A percentile compares a stretch with the other conserved stretches of the same genome.
Evolutionary conservation across 257 asterid species (phyloP).

Genomic region (Capsicum baccatum): DNA sequence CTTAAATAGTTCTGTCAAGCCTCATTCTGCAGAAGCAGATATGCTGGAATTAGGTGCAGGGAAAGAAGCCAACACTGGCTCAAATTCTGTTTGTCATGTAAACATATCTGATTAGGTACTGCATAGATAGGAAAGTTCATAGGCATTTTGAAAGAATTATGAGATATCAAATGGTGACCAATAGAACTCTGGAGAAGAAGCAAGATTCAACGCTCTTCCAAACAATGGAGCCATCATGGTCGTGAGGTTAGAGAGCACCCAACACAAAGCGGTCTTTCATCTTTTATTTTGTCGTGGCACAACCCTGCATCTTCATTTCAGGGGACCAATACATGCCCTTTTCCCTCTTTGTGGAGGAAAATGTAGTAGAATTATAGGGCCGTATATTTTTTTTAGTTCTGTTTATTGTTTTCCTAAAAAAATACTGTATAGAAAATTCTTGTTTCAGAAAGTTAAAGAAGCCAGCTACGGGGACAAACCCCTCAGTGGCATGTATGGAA

Average conservation of each 20-base stretch:
- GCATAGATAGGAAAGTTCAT: not conserved
- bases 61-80: slow-evolving; percentile 19
- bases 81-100: slow-evolving; percentile 19
- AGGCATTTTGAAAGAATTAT: not conserved
- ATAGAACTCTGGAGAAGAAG: slow-evolving; percentile 32
- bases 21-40: slow-evolving; percentile 39
- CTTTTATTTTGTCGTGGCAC: slow-evolving; percentile 23
- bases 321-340: not conserved
- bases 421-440: not conserved
- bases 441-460: slow-evolving; percentile 11
- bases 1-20: slow-evolving; percentile 59
- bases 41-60: slow-evolving; percentile 44
- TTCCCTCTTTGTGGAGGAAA: not conserved
- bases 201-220: slow-evolving; percentile 39
- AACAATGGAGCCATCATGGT: slow-evolving; percentile 37
- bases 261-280: slow-evolving; percentile 31
- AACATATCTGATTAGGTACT: not conserved
- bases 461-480: not conserved
- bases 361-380: not conserved
- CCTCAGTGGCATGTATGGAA: slow-evolving; percentile 15
- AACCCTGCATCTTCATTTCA: slow-evolving; percentile 9
- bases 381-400: not conserved
- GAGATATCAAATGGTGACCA: not conserved
- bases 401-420: not conserved
- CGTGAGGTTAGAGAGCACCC: not conserved